A percentile compares a stretch with the other conserved stretches of the same genome.
phyloP scores from a whole-genome alignment of 371 early-diverging fungal genomes.

The Nosema muscidifuracis region DNA sequence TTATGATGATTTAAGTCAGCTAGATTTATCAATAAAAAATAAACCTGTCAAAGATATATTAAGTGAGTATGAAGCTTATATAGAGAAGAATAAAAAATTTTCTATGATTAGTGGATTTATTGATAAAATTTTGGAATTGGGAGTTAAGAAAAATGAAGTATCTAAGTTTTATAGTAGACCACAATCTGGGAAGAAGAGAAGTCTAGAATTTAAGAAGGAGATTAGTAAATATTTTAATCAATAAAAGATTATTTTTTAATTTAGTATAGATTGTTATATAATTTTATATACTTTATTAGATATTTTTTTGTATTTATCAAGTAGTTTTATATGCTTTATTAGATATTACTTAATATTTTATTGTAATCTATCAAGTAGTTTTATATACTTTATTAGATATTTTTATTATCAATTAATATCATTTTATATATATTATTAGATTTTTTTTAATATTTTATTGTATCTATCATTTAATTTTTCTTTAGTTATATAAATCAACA shows the following conservation, averaged over 20 bases:
- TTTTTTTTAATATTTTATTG: too few species aligned
- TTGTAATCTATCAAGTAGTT: too few species aligned
- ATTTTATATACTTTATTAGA: too few species aligned
- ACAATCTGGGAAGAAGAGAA: conserved; percentile 30
- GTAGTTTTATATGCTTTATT: too few species aligned
- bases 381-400: too few species aligned
- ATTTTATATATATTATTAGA: too few species aligned
- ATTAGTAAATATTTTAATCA: conserved; percentile 32
- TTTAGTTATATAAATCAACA: too few species aligned
- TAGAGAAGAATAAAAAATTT: conserved; percentile 29
- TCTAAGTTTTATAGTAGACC: conserved; percentile 38
- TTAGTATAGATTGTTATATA: too few species aligned
- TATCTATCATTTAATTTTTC: too few species aligned
- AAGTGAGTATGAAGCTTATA: conserved; percentile 15
- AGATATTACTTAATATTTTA: too few species aligned
- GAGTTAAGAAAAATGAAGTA: conserved; percentile 34
- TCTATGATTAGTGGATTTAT: conserved; percentile 24
- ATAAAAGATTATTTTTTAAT: background rate
- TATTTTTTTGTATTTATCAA: too few species aligned
- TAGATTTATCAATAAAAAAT: background rate
- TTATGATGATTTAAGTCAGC: background rate
- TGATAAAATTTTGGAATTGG: conserved; percentile 13
- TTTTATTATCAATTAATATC: too few species aligned
- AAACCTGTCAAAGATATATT: conserved; percentile 7
- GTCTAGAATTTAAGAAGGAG: conserved; percentile 41